Evolutionary conservation across 257 asterid genomes (phyloP).

Genomic region (Solanum chilense): DNA sequence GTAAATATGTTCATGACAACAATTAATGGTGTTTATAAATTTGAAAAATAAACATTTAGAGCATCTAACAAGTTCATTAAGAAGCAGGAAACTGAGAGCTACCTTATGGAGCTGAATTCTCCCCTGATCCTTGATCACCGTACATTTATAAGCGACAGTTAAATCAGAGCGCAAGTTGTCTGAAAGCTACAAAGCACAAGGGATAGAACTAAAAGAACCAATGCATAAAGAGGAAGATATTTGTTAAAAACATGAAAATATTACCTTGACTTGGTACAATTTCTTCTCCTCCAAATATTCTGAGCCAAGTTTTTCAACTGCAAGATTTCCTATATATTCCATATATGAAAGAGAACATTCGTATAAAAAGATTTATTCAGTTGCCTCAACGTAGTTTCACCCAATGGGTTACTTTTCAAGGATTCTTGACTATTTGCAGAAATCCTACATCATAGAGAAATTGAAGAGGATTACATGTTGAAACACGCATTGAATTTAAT

Average conservation of each 20-base stretch:
- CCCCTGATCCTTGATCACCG: conserved; percentile 5
- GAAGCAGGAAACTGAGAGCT: neutral
- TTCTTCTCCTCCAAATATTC: conserved; percentile 23
- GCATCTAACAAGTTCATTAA: neutral
- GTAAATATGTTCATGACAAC: neutral
- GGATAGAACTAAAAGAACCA: neutral
- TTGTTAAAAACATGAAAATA: neutral
- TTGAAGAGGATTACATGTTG: neutral
- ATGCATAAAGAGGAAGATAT: neutral
- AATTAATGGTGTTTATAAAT: neutral
- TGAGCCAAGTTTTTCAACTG: conserved; percentile 12
- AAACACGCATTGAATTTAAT: neutral
- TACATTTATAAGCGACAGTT: conserved; percentile 38
- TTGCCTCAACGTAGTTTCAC: conserved; percentile 13
- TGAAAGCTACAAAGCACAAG: conserved; percentile 14
- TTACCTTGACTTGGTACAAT: conserved; percentile 27
- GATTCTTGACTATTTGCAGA: conserved; percentile 13
- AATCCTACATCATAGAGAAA: conserved; percentile 14
- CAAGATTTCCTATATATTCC: conserved; percentile 19
- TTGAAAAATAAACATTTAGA: neutral
- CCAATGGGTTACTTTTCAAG: conserved; percentile 1
- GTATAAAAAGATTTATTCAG: conserved; percentile 24
- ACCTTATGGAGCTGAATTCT: conserved; percentile 36
- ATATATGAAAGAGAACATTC: conserved; percentile 18
- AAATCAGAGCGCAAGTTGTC: conserved; percentile 25